A percentile compares a stretch with the other conserved stretches of the same genome.
phyloP scores from a whole-genome alignment of 768 basidiomycete species.

The Leccinum uliginosum region DNA sequence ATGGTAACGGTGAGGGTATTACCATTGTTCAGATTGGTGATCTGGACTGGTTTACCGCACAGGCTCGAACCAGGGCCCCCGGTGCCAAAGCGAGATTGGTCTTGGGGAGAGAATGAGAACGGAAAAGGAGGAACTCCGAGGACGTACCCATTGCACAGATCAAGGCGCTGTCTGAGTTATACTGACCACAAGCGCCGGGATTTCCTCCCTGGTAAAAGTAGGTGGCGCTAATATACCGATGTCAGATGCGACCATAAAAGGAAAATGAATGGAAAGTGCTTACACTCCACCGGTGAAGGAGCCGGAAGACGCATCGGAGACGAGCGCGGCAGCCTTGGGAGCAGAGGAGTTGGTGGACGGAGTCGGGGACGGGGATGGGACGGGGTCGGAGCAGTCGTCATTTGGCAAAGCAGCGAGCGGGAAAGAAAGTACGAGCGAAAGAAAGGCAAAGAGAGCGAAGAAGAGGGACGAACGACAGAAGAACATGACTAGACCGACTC shows the following conservation, averaged over 20 bases:
- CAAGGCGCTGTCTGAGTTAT: constrained; percentile 49
- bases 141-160: constrained; percentile 63
- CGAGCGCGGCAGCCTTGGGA: neutral
- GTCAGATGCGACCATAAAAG: neutral
- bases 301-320: constrained; percentile 24
- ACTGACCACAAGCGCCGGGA: constrained; percentile 75
- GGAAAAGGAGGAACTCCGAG: neutral
- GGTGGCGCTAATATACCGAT: constrained; percentile 43
- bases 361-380: neutral
- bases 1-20: constrained; percentile 57
- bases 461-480: constrained; percentile 32
- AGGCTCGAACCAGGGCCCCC: constrained; percentile 41
- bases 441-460: constrained; percentile 59
- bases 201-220: constrained; percentile 68
- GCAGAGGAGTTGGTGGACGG: neutral
- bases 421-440: constrained; percentile 41
- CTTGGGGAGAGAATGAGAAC: constrained; percentile 27
- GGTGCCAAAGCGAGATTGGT: constrained; percentile 51
- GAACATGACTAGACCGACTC: constrained; percentile 32
- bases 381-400: neutral
- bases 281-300: constrained; percentile 41
- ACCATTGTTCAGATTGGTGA: constrained; percentile 57
- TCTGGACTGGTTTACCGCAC: constrained; percentile 62
- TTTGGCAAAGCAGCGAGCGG: constrained; percentile 6
- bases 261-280: constrained; percentile 10